phyloP scores from a whole-genome alignment of 2,329 filamentous ascomycete genomes.

The Bipolaris gigantea region DNA sequence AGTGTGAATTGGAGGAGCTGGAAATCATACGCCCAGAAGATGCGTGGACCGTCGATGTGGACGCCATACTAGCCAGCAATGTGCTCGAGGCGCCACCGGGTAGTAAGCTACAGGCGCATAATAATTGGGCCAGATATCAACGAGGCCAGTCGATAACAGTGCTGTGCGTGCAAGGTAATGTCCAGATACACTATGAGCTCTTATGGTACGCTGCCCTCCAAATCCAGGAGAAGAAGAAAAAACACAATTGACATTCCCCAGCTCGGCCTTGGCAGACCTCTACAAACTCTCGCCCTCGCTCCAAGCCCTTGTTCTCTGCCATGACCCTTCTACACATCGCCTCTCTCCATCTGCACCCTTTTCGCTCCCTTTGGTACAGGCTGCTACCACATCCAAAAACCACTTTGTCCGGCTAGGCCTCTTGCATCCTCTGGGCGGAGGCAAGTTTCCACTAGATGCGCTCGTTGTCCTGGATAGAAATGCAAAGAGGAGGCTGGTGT shows the following conservation, averaged over 20 bases:
- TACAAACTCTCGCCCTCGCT: constrained; percentile 37
- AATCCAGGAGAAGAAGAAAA: fast-evolving
- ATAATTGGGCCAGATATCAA: constrained; percentile 31
- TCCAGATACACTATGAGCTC: constrained; percentile 41
- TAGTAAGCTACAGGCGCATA: constrained; percentile 26
- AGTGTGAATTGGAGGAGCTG: constrained; percentile 42
- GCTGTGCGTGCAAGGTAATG: constrained; percentile 41
- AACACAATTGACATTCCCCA: constrained; percentile 9
- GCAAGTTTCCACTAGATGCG: constrained; percentile 48
- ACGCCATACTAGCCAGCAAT: constrained; percentile 34
- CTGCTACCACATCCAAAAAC: constrained; percentile 37
- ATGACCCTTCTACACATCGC: constrained; percentile 36
- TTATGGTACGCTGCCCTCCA: constrained; percentile 30
- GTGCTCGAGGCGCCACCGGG: constrained; percentile 21
- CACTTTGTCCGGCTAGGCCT: constrained; percentile 48
- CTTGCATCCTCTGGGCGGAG: constrained; percentile 50
- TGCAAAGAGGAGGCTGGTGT: constrained; percentile 44
- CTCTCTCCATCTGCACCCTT: constrained; percentile 29
- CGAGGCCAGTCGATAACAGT: constrained; percentile 27
- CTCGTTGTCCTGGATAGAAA: constrained; percentile 48
- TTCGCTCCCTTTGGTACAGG: constrained; percentile 39
- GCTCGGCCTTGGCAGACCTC: constrained; percentile 33
- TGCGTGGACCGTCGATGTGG: constrained; percentile 40
- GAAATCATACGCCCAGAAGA: constrained; percentile 30
- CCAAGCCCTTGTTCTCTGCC: constrained; percentile 41